A percentile compares a stretch with the other conserved stretches of the same genome.
Evolutionary conservation across 2,329 filamentous ascomycete species (phyloP).

Genomic region (Diplodia mutila): DNA sequence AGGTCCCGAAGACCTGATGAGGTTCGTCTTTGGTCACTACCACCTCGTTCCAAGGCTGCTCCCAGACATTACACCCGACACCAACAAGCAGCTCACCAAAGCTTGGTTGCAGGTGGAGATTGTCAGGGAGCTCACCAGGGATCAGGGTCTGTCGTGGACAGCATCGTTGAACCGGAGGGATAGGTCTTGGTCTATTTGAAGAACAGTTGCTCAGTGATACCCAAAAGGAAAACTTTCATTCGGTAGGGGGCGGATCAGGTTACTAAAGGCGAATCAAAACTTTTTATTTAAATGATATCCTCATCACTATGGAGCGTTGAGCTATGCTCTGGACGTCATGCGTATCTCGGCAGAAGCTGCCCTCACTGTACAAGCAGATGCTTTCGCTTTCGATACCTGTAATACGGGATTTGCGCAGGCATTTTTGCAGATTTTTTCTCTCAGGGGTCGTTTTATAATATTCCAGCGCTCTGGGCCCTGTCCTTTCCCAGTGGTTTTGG

Average conservation of each 20-base stretch:
- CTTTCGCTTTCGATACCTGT: neutral
- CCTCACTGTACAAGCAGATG: neutral
- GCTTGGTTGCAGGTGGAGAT: constrained; percentile 25
- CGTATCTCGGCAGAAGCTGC: neutral
- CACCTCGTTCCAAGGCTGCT: constrained; percentile 5
- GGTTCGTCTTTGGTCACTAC: constrained; percentile 34
- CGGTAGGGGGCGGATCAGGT: neutral
- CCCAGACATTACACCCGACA: constrained; percentile 6
- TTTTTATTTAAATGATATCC: neutral
- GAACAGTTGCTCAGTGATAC: neutral
- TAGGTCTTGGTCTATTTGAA: constrained; percentile 18
- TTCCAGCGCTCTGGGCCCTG: neutral
- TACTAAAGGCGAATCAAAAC: neutral
- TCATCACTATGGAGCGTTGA: neutral
- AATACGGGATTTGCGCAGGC: too few relatives aligned
- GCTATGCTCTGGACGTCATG: neutral
- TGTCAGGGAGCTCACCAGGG: constrained; percentile 10
- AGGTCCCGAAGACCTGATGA: constrained; percentile 36
- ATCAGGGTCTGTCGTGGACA: constrained; percentile 6
- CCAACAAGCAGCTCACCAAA: constrained; percentile 19
- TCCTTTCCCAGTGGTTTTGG: neutral
- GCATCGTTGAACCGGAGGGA: constrained; percentile 12
- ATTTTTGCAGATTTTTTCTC: neutral
- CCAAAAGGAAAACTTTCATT: neutral
- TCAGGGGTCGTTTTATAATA: neutral